Conservation (phyloP, 164 flowering plant genomes). For the Magnolia changhungtana region DNA sequence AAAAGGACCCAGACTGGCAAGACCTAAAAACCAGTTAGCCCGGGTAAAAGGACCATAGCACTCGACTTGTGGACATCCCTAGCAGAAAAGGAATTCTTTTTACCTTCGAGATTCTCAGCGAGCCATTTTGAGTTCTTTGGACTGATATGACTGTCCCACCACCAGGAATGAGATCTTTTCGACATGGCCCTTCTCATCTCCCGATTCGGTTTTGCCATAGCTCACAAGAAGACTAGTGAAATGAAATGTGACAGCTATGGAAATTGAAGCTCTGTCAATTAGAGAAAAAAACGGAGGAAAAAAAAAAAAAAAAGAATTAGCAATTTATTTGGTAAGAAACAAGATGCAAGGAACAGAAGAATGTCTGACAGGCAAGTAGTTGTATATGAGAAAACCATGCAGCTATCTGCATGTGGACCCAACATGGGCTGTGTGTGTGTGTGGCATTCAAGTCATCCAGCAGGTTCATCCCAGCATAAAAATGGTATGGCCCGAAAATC, state of each 20-base stretch:
- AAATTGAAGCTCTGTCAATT: not conserved
- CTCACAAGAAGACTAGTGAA: not conserved
- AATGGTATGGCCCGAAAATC: no score
- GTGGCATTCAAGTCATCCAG: no score
- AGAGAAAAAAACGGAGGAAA: not conserved
- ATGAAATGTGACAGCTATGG: not conserved
- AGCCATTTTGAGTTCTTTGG: conserved; percentile 85
- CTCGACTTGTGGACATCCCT: no score
- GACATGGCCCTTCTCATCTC: conserved; percentile 47
- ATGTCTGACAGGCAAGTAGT: no score
- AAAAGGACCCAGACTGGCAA: no score
- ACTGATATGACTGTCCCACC: conserved; percentile 87
- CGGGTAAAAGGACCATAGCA: no score
- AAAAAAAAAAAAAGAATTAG: not conserved
- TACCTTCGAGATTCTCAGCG: conserved; percentile 80
- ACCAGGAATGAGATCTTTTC: conserved; percentile 75
- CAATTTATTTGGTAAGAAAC: not conserved
- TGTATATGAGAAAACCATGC: no score
- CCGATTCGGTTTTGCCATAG: not conserved
- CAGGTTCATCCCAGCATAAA: no score
- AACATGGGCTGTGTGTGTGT: no score
- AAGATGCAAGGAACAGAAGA: no score
- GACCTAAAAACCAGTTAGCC: no score
- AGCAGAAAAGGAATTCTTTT: not conserved
- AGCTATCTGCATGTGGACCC: no score